Evolutionary conservation across 2,329 filamentous ascomycete genomes (phyloP).

Genomic region (Lasiodiplodia hormozganensis): DNA sequence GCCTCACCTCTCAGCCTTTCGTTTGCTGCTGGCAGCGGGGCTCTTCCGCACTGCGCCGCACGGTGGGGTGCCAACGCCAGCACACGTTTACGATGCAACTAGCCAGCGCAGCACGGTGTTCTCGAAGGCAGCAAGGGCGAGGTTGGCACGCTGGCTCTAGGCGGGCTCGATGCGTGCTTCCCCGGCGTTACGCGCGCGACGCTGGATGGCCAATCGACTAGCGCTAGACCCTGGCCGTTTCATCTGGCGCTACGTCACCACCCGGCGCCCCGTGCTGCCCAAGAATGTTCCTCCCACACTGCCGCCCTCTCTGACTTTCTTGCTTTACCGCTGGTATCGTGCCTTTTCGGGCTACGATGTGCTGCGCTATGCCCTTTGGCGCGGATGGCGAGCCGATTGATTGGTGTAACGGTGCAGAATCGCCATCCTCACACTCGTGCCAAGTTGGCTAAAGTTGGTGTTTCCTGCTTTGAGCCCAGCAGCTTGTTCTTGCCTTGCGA

Average conservation of each 20-base stretch:
- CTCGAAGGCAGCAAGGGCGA: constrained; percentile 12
- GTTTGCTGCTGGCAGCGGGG: neutral
- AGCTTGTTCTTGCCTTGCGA: constrained; percentile 18
- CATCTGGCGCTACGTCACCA: constrained; percentile 25
- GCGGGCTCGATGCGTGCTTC: neutral
- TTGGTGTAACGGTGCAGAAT: constrained; percentile 9
- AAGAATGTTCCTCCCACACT: neutral
- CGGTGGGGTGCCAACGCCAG: neutral
- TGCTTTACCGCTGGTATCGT: constrained; percentile 6
- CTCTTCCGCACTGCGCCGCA: neutral
- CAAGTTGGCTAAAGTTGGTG: constrained; percentile 13
- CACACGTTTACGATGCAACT: neutral
- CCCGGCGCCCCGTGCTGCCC: constrained; percentile 19
- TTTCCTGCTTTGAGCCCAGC: constrained; percentile 16
- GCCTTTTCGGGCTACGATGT: neutral
- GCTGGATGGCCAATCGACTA: constrained; percentile 11
- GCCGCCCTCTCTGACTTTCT: neutral
- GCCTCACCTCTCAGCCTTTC: constrained; percentile 12
- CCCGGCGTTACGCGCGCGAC: constrained; percentile 23
- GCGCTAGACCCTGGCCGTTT: constrained; percentile 19
- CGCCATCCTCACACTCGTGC: neutral
- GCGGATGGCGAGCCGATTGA: neutral
- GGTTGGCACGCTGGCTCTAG: neutral
- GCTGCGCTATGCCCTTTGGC: neutral
- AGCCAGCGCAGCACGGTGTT: constrained; percentile 12